Evolutionary conservation across 805 yeast genomes (phyloP), one percentile per base, ranked within the genome.

Genomic region (Crinitomyces ghanaensis): DNA sequence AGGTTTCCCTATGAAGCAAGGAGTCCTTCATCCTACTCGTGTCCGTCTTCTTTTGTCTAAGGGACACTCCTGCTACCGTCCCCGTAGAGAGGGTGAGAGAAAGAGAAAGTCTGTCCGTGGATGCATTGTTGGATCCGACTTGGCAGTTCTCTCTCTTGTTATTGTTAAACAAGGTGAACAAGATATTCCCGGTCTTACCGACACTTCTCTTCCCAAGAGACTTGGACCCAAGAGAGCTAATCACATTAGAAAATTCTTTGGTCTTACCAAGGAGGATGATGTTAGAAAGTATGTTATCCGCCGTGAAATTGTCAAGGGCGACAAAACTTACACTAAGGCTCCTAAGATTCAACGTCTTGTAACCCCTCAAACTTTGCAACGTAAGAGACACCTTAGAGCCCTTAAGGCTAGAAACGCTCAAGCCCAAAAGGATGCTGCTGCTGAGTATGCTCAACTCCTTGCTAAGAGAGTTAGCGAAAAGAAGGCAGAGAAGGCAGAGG

Each of bases 1-100:
- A 76, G 98, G 98, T 74, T 91, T 91, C 95, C 97, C 98, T 72
- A 91, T 93, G 98, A 91, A 86, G 72, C 98, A 93, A 73, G 98
- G 98, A 80, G 98, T 91, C 51, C 73, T 91, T 77, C 91, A 84
- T 75, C 97, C 98, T 71, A 85, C 93, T 78, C 93, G 98, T 79
- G 97, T 91, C 58, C 85, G 82, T 67, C 77, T 91, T 59, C 77
- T 91, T 64, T 74, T 91, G 63, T 67, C 94, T 55, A 77, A 84
- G 71, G 95, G 88, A 61, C 79, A 72, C 74, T 83, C 96, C 57
- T 88, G 97, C 77, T 91, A 91, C 93, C 88, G 98, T 77, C 93
- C 95, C 68, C 91, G 98, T 77, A 84, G 97, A 74, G 62, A 68
- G 51, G 98, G 98, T 79, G 98, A 91, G 78, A 83, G 98, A 75